Base-by-base conservation (phyloP, 83 land plant species). In the Picea mariana region DNA sequence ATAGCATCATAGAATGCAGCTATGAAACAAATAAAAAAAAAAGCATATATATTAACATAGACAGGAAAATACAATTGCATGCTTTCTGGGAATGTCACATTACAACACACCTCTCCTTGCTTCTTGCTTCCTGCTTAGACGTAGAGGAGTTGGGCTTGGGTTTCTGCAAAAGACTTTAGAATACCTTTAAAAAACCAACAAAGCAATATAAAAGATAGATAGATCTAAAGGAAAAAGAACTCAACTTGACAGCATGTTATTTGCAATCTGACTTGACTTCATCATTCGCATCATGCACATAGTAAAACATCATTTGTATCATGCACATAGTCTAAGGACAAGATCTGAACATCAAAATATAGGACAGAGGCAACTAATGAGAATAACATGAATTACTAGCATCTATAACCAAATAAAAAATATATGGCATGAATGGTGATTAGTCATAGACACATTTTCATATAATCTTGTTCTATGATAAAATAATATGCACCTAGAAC, bases 101-200 rank as follows among this genome's bases (percentile, higher is more conserved):
- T 20, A 81, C 31, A 49, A 31, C 31, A 67, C 80, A 81, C 21
- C 75, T 81, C 16, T 67, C 72, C 52, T 62, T 62, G 31, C 55
- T 63, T 42, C 58, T 81, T 6, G 83, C 40, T 69, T 81, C 83
- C 60, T 68, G 83, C 77, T 81, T 81, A 52, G 72, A 31, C 55
- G 79, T 21, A 72, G 60, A 67, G 63, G 52, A 18, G 38, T 80
- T 72, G 31, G 60, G 59, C 80, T 58, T 81, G 26, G 83, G 80
- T 69, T 20, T 80, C 80, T 81, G 83, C 83, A 81, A 42, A 44
- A 49, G 34, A 40, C 55, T 34, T 18, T 15, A 64, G 34, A 80
- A 52, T 2, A 31, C 34, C 34, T 31, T 31, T 31, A 31, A 31
- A 31, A 31, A 31, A 31, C 1, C 34, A 31, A 31, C 34, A 31